phyloP scores from a whole-genome alignment of 2,329 filamentous ascomycete genomes.

The Pyrenochaeta sp. region DNA sequence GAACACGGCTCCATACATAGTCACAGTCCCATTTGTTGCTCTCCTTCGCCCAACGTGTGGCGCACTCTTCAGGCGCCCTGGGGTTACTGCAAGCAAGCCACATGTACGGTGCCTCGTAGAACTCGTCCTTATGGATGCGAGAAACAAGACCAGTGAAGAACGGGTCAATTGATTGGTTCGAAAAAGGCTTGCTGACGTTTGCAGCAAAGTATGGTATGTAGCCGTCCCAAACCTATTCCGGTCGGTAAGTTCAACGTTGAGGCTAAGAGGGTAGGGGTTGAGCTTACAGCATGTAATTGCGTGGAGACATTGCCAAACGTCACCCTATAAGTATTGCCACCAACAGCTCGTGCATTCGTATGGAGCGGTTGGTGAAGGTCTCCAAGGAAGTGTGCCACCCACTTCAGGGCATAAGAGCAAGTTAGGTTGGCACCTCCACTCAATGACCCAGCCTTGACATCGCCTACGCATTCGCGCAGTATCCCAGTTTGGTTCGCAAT shows the following conservation, averaged over 20 bases:
- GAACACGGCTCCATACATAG: conserved; percentile 47
- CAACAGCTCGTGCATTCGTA: conserved; percentile 47
- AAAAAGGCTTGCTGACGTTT: conserved; percentile 42
- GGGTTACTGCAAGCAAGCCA: conserved; percentile 51
- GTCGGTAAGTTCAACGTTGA: conserved; percentile 12
- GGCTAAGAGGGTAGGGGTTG: neutral
- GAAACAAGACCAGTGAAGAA: conserved; percentile 48
- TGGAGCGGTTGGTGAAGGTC: conserved; percentile 55
- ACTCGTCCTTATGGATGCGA: conserved; percentile 46
- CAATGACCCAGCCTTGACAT: conserved; percentile 34
- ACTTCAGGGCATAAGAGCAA: conserved; percentile 53
- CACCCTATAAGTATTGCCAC: conserved; percentile 50
- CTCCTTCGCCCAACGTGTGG: conserved; percentile 49
- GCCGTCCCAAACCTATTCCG: conserved; percentile 49
- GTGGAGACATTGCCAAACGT: conserved; percentile 45
- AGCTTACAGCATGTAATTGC: conserved; percentile 50
- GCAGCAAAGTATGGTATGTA: conserved; percentile 51
- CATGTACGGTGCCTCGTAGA: conserved; percentile 45
- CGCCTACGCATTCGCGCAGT: conserved; percentile 44
- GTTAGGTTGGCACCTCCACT: conserved; percentile 43
- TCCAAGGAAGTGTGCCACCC: conserved; percentile 53
- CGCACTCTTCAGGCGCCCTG: conserved; percentile 41
- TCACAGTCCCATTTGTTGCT: conserved; percentile 52
- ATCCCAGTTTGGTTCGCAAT: conserved; percentile 54
- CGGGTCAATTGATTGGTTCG: conserved; percentile 45